phyloP scores from a whole-genome alignment of 2,329 filamentous ascomycete species.

The Pseudophaeomoniella oleicola region DNA sequence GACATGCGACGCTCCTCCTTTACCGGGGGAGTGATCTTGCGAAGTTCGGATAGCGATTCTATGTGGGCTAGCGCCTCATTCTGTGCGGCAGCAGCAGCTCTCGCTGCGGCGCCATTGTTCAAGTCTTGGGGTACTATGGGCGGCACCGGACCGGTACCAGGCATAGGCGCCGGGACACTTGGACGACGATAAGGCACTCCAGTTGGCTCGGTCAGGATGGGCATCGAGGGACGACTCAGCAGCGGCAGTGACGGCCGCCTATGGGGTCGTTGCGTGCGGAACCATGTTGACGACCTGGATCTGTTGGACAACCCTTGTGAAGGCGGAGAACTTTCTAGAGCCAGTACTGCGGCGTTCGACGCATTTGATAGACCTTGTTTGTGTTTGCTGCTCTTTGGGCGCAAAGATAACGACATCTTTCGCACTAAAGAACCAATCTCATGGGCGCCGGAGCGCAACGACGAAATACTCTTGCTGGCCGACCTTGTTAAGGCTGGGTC shows the following conservation, averaged over 20 bases:
- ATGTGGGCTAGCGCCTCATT: slow-evolving; percentile 26
- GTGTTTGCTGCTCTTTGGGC: neutral
- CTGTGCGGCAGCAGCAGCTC: slow-evolving; percentile 34
- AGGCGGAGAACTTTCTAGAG: neutral
- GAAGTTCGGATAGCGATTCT: slow-evolving; percentile 12
- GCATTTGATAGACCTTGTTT: neutral
- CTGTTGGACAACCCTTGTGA: neutral
- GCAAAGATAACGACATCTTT: slow-evolving; percentile 19
- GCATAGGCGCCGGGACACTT: slow-evolving; percentile 16
- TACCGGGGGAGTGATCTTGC: slow-evolving; percentile 11
- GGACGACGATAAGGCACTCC: slow-evolving; percentile 11
- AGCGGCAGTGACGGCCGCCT: slow-evolving; percentile 11
- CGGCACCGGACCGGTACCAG: slow-evolving; percentile 21
- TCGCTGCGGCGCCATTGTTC: slow-evolving; percentile 28
- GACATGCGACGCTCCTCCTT: slow-evolving; percentile 13
- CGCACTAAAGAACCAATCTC: slow-evolving; percentile 25
- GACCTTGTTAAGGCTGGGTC: too few species aligned
- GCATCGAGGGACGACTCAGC: slow-evolving; percentile 5
- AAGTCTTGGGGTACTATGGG: slow-evolving; percentile 24
- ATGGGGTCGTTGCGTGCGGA: slow-evolving; percentile 1
- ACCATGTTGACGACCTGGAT: neutral
- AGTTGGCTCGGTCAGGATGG: slow-evolving; percentile 1
- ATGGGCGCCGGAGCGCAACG: slow-evolving; percentile 24
- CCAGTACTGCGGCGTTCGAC: neutral
- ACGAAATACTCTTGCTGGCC: slow-evolving; percentile 24